A percentile compares a stretch with the other conserved stretches of the same genome.
phyloP scores from a whole-genome alignment of 192 early-diverging fungal species.

The Entomortierella chlamydospora region DNA sequence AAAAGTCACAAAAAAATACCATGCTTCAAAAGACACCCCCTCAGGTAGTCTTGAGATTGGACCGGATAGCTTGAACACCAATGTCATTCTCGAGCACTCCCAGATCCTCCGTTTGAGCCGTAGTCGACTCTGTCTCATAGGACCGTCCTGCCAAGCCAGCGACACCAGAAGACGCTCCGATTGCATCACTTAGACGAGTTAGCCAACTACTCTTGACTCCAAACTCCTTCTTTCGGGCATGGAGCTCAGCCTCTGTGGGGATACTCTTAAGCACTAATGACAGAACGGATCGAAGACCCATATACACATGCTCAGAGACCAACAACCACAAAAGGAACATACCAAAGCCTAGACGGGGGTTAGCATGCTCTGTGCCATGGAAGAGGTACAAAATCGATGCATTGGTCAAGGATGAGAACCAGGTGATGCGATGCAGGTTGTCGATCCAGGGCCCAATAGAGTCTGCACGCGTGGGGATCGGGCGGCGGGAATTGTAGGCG shows the following conservation, averaged over 20 bases:
- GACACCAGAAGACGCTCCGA: slow-evolving; percentile 17
- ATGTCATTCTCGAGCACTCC: slow-evolving; percentile 17
- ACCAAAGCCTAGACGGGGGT: slow-evolving; percentile 21
- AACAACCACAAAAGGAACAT: slow-evolving; percentile 37
- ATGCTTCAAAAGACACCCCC: too few species aligned
- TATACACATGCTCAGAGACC: slow-evolving; percentile 44
- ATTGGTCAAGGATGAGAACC: slow-evolving; percentile 71
- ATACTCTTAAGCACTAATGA: slow-evolving; percentile 27
- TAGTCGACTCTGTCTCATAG: neutral
- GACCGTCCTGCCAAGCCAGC: slow-evolving; percentile 7
- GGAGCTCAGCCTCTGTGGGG: slow-evolving; percentile 35
- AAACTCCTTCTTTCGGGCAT: slow-evolving; percentile 39
- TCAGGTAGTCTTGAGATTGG: slow-evolving; percentile 37
- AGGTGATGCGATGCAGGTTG: slow-evolving; percentile 63
- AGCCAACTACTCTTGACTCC: slow-evolving; percentile 49
- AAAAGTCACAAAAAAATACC: too few species aligned
- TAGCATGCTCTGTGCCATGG: slow-evolving; percentile 38
- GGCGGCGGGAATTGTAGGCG: slow-evolving; percentile 77
- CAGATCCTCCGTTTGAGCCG: neutral
- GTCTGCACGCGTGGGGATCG: slow-evolving; percentile 77
- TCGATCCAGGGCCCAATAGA: slow-evolving; percentile 84
- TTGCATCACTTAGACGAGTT: slow-evolving; percentile 21
- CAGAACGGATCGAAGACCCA: slow-evolving; percentile 20
- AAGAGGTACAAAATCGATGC: slow-evolving; percentile 67
- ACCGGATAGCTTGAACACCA: slow-evolving; percentile 35